Evolutionary conservation across 768 basidiomycete species (phyloP), one percentile per base, ranked within the genome.

Genomic region (Cubamyces lactineus): DNA sequence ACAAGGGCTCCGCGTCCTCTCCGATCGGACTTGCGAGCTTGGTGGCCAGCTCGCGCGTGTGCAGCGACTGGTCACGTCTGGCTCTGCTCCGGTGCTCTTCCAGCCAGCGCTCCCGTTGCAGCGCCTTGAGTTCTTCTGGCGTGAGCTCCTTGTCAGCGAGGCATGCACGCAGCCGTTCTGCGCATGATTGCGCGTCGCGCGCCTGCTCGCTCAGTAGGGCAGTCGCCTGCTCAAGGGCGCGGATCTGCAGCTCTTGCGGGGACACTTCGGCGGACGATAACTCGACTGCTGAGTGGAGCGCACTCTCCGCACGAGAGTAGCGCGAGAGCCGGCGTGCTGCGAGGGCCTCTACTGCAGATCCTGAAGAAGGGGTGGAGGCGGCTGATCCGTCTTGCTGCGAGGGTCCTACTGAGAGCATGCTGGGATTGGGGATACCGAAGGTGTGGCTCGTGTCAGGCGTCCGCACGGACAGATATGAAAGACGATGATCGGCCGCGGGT

Each of bases 71-170:
- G 51, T 76, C 66, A 57, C 76, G 72, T 19, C 76, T 74, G 21
- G 71, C 75, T 30, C 64, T 55, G 56, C 77, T 76, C 58, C 78
- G 73, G 62, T 76, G 77, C 65, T 86, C 84, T 61, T 81, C 79
- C 71, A 79, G 73, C 83, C 83, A 84, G 30, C 81, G 77, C 51
- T 83, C 76, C 1, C 75, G 76, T 61, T 82, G 78, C 42, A 82
- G 70, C 9, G 76, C 61, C 59, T 72, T 70, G 59, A 77, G 80
- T 17, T 65, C 64, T 6, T 61, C 67, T 0, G 79, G 79, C 4
- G 60, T 38, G 1, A 63, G 19, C 47, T 74, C 75, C 53, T 78
- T 73, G 52, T 79, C 75, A 0, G 71, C 66, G 17, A 83, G 74
- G 45, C 76, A 63, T 19, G 66, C 65, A 15, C 78, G 77, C 38